Base-by-base conservation (phyloP, 129 eudicot species). In the Chrysanthemum lavandulifolium region DNA sequence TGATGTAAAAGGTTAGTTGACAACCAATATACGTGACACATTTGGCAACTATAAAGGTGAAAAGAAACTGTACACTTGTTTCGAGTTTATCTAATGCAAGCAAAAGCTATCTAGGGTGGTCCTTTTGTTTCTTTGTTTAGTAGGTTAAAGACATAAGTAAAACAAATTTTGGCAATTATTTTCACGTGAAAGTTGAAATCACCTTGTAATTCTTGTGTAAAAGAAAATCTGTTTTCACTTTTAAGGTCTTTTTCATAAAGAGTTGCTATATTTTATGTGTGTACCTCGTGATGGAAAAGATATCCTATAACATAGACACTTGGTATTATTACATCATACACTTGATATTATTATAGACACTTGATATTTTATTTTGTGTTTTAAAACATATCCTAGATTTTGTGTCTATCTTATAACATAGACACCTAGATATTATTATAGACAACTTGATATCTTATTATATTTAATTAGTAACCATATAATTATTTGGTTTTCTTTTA, bases 141-240 rank as follows among this genome's bases (percentile, higher is more conserved):
- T 23, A 23, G 40, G 15, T 73, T 50, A 13, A 50, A 40, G 59
- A 66, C 73, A 57, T 16, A 69, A 51, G 52, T 70, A 31, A 53
- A 70, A 71, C 72, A 62, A 13, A 10, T 16, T 63, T 27, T 54
- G 16, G 60, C 50, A 31, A 58, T 68, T 68, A 69, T 77, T 77
- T 60, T 78, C 82, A 78, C 82, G 82, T 78, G 82, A 78, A 78
- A 78, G 77, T 71, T 58, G 48, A 78, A 40, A 40, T 70, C 13
- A 40, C 64, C 43, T 62, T 63, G 72, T 64, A 51, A 71, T 71
- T 78, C 82, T 43, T 62, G 82, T 78, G 82, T 78, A 66, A 40
- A 76, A 60, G 36, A 55, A 55, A 54, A 68, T 29, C 62, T 21
- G 14, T 70, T 52, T 55, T 63, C 65, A 69, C 76, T 62, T 61